Evolutionary conservation across 345 rosid species (phyloP).

Genomic region (Brassica nigra): DNA sequence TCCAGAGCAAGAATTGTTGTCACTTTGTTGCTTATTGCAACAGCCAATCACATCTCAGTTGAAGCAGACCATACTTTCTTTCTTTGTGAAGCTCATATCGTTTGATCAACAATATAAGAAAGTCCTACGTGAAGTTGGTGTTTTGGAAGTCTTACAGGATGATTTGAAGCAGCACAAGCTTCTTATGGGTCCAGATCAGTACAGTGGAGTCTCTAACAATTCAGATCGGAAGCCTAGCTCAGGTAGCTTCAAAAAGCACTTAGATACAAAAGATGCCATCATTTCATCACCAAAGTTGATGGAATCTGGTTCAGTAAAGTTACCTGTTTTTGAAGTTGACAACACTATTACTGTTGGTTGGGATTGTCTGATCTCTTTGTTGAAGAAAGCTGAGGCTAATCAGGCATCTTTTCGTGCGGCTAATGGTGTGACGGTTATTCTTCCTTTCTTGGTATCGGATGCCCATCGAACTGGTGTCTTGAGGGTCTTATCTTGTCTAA

Average conservation of each 20-base stretch:
- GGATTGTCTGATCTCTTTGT: slow-evolving; percentile 88
- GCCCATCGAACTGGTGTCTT: slow-evolving; percentile 88
- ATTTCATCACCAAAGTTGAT: slow-evolving; percentile 83
- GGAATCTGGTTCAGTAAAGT: slow-evolving; percentile 71
- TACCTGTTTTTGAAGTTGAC: slow-evolving; percentile 79
- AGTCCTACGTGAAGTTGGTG: slow-evolving; percentile 93
- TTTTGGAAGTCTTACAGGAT: slow-evolving; percentile 82
- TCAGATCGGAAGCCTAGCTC: slow-evolving; percentile 66
- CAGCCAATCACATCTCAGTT: slow-evolving; percentile 80
- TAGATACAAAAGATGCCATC: slow-evolving; percentile 74
- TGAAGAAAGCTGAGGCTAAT: slow-evolving; percentile 83
- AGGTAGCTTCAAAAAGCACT: slow-evolving; percentile 76
- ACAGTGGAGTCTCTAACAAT: slow-evolving; percentile 43
- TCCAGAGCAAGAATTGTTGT: slow-evolving; percentile 96
- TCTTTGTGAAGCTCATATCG: slow-evolving; percentile 86
- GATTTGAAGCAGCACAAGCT: slow-evolving; percentile 89
- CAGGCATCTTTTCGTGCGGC: slow-evolving; percentile 83
- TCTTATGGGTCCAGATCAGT: slow-evolving; percentile 68
- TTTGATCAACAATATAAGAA: slow-evolving; percentile 95
- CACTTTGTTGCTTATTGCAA: slow-evolving; percentile 93
- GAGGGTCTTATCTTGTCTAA: slow-evolving; percentile 80
- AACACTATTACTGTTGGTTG: slow-evolving; percentile 74
- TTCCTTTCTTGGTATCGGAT: slow-evolving; percentile 74
- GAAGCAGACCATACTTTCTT: slow-evolving; percentile 86
- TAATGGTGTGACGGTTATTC: slow-evolving; percentile 71